These are phyloP conservation scores for Handroanthus guayacan DNA, from an alignment of 257 asterid species.

Conservation along the genomic window DNA sequence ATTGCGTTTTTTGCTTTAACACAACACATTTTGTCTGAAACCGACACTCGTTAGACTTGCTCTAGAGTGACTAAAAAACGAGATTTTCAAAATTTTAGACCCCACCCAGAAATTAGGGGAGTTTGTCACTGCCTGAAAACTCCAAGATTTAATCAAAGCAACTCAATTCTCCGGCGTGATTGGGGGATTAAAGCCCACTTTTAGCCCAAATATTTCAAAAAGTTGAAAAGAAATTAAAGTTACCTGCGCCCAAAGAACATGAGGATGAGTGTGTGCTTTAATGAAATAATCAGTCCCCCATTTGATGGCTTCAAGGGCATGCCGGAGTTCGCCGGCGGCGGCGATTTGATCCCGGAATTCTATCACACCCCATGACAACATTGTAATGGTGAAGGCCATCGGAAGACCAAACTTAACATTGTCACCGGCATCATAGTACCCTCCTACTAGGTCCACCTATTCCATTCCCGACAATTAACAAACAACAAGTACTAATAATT, in stretches of 20 bases:
- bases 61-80: constrained; percentile 24
- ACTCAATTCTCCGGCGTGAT: constrained; percentile 51
- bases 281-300: constrained; percentile 98
- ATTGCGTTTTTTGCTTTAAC: constrained; percentile 29
- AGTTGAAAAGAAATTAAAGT: background rate
- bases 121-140: constrained; percentile 16
- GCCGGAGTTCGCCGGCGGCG: constrained; percentile 64
- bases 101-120: constrained; percentile 41
- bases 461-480: background rate
- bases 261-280: constrained; percentile 82
- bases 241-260: constrained; percentile 93
- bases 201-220: background rate
- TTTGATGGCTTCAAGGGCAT: constrained; percentile 84
- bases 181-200: constrained; percentile 40
- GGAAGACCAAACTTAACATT: constrained; percentile 91
- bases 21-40: constrained; percentile 23
- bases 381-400: constrained; percentile 84
- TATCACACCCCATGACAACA: constrained; percentile 82
- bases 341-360: constrained; percentile 59
- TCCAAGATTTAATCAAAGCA: constrained; percentile 19
- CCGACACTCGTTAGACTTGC: constrained; percentile 30
- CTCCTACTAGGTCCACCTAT: constrained; percentile 94
- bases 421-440: constrained; percentile 93
- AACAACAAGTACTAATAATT: background rate
- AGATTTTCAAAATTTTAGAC: constrained; percentile 34